phyloP scores from a whole-genome alignment of 371 early-diverging fungal species.

The Choanephora cucurbitarum region DNA sequence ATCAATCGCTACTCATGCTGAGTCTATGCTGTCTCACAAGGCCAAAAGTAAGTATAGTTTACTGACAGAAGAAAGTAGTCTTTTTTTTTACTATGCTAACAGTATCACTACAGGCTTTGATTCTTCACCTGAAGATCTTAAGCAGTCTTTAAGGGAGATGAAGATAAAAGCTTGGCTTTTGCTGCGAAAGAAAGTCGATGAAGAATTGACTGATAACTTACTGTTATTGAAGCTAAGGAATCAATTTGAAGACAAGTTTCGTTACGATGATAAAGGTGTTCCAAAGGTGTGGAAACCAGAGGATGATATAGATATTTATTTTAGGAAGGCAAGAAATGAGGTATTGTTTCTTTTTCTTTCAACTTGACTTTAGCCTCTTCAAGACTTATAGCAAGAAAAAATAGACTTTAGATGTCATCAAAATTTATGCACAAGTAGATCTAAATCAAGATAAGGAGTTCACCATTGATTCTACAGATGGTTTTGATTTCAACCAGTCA shows the following conservation, averaged over 20 bases:
- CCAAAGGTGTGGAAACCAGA: constrained; percentile 94
- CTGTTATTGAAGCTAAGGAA: constrained; percentile 76
- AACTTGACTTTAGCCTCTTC: too few relatives aligned
- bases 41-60: constrained; percentile 36
- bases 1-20: constrained; percentile 53
- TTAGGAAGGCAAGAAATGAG: constrained; percentile 71
- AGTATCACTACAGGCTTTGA: too few relatives aligned
- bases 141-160: constrained; percentile 50
- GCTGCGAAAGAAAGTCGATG: constrained; percentile 71
- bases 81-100: too few relatives aligned
- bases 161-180: constrained; percentile 75
- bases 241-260: constrained; percentile 87
- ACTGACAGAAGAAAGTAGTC: not conserved
- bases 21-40: constrained; percentile 32
- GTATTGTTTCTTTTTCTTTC: too few relatives aligned
- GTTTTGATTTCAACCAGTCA: constrained; percentile 65
- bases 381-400: too few relatives aligned
- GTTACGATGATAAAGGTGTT: constrained; percentile 90
- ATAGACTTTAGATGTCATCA: constrained; percentile 64
- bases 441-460: constrained; percentile 43
- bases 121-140: constrained; percentile 51
- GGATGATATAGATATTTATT: constrained; percentile 92
- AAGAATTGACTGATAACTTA: constrained; percentile 81
- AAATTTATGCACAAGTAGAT: constrained; percentile 65
- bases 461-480: constrained; percentile 45